Evolutionary conservation across 2,329 filamentous ascomycete species (phyloP).

Genomic region (Aspergillus oerlinghausenensis): DNA sequence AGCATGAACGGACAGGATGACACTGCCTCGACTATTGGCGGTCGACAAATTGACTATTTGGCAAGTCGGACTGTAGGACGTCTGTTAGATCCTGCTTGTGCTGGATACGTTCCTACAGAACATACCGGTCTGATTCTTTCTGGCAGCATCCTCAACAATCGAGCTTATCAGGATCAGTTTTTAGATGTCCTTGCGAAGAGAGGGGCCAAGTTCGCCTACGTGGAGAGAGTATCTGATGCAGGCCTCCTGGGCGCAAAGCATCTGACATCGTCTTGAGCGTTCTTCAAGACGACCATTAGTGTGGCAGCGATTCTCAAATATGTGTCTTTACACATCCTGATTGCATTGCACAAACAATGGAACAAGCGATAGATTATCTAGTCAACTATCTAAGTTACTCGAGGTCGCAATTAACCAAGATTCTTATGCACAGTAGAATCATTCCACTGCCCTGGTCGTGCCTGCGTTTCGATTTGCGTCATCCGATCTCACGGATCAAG

Average conservation of each 20-base stretch:
- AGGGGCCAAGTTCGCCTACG: background rate
- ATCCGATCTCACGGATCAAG: too few relatives aligned
- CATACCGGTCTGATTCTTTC: conserved; percentile 15
- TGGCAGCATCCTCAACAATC: conserved; percentile 18
- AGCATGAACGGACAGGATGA: background rate
- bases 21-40: conserved; percentile 12
- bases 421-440: too few relatives aligned
- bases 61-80: conserved; percentile 12
- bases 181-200: background rate
- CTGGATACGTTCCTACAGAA: conserved; percentile 4
- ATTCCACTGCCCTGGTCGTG: too few relatives aligned
- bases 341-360: too few relatives aligned
- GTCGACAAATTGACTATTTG: conserved; percentile 4
- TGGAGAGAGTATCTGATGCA: conserved; percentile 1
- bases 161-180: conserved; percentile 7
- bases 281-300: too few relatives aligned
- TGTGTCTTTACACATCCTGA: too few relatives aligned
- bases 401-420: too few relatives aligned
- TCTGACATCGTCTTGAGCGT: background rate
- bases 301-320: too few relatives aligned
- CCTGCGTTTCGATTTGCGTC: too few relatives aligned
- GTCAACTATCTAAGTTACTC: too few relatives aligned
- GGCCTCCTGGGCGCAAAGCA: background rate
- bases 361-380: too few relatives aligned
- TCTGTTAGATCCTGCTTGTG: conserved; percentile 10